Percentiles rank a stretch among this genome's conserved stretches.
phyloP scores from a whole-genome alignment of 1,139 yeast genomes.

The Geotrichum klebahnii region DNA sequence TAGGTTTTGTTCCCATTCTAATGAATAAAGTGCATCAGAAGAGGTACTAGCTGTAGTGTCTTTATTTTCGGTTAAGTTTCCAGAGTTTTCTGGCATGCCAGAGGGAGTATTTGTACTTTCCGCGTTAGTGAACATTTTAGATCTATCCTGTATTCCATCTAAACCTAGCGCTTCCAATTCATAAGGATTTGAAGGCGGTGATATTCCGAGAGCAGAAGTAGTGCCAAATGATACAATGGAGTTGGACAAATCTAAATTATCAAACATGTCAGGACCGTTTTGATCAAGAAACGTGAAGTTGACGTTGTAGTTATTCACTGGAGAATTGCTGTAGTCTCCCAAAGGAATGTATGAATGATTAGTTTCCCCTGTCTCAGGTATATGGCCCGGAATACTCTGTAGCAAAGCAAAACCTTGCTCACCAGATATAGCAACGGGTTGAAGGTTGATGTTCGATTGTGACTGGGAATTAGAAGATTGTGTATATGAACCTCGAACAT shows the following conservation, averaged over 20 bases:
- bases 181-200: neutral
- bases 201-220: neutral
- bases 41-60: neutral
- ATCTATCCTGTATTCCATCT: too few relatives aligned
- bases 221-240: neutral
- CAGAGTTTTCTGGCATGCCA: neutral
- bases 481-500: too few relatives aligned
- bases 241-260: neutral
- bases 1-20: slow-evolving; percentile 25
- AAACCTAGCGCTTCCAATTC: neutral
- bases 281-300: slow-evolving; percentile 17
- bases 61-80: neutral
- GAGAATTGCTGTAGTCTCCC: slow-evolving; percentile 12
- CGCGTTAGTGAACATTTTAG: neutral
- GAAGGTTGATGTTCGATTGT: too few relatives aligned
- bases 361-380: too few relatives aligned
- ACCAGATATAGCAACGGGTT: too few relatives aligned
- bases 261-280: slow-evolving; percentile 22
- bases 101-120: neutral
- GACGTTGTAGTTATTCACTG: slow-evolving; percentile 9
- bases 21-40: slow-evolving; percentile 12
- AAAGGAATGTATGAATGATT: too few relatives aligned
- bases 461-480: too few relatives aligned
- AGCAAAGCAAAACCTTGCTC: too few relatives aligned
- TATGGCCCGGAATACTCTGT: too few relatives aligned